These are phyloP conservation scores for Rubus idaeus DNA, from an alignment of 306 rosid genomes.

Conservation along the genomic window DNA sequence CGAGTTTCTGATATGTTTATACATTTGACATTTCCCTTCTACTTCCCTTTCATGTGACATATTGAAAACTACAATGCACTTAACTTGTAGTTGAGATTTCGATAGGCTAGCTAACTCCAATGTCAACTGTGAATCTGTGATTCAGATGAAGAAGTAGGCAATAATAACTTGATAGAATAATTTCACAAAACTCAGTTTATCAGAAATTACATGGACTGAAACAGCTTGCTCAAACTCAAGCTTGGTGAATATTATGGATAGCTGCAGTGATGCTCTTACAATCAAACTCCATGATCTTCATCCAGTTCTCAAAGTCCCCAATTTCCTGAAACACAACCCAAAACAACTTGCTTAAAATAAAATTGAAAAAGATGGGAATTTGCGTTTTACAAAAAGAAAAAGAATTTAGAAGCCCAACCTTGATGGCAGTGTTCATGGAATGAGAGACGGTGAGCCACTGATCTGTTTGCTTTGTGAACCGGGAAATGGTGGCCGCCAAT, in stretches of 20 bases:
- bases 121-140: not conserved
- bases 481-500: constrained; percentile 49
- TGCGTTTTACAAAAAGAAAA: not conserved
- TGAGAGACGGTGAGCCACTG: constrained; percentile 83
- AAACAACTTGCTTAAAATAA: not conserved
- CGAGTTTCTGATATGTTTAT: not conserved
- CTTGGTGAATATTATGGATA: constrained; percentile 19
- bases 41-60: not conserved
- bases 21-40: constrained; percentile 4
- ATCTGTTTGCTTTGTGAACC: constrained; percentile 81
- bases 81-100: not conserved
- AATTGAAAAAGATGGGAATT: not conserved
- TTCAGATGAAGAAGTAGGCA: too few relatives aligned
- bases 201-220: constrained; percentile 2
- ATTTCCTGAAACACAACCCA: constrained; percentile 43
- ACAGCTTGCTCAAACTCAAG: not conserved
- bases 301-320: constrained; percentile 44
- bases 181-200: not conserved
- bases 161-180: not conserved
- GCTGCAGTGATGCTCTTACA: constrained; percentile 25
- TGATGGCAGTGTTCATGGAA: constrained; percentile 71
- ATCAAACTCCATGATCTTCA: constrained; percentile 26
- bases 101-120: not conserved
- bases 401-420: constrained; percentile 41
- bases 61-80: not conserved